Conservation (phyloP, 371 early-diverging fungal genomes). For the Lichtheimia corymbifera region DNA sequence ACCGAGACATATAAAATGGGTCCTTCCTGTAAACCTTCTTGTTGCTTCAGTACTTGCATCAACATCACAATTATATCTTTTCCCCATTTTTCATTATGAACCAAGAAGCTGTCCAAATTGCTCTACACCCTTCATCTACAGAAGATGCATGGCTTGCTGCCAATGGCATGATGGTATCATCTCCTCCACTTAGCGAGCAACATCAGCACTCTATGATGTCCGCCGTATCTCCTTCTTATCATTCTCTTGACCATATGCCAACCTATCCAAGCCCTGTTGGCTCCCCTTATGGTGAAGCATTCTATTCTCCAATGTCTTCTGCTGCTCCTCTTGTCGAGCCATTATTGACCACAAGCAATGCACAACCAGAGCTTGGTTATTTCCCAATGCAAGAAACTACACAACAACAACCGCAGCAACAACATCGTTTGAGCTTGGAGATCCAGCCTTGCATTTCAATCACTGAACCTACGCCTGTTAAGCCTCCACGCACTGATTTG, state of each 20-base stretch:
- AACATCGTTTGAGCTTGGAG: constrained; percentile 20
- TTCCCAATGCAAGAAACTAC: not conserved
- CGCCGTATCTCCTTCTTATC: not conserved
- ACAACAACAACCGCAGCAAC: not conserved
- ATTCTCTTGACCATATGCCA: not conserved
- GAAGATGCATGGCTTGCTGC: constrained; percentile 1
- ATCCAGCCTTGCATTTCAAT: constrained; percentile 30
- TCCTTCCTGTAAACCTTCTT: not conserved
- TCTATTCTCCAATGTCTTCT: not conserved
- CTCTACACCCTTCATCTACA: not conserved
- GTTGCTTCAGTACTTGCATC: not conserved
- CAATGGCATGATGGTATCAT: not conserved
- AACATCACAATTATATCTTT: not conserved
- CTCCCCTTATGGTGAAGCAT: not conserved
- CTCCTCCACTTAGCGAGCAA: constrained; percentile 1
- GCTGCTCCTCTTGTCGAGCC: not conserved
- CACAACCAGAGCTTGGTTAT: too few relatives aligned
- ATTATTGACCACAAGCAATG: not conserved
- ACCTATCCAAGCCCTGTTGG: not conserved
- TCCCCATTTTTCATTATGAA: not conserved
- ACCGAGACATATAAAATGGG: not conserved
- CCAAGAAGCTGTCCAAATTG: not conserved
- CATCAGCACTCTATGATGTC: not conserved
- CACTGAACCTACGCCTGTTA: constrained; percentile 26
- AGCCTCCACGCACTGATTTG: constrained; percentile 15